A percentile compares a stretch with the other conserved stretches of the same genome.
Evolutionary conservation across 495 filamentous ascomycete genomes (phyloP).

Genomic region (Tuber melanosporum): DNA sequence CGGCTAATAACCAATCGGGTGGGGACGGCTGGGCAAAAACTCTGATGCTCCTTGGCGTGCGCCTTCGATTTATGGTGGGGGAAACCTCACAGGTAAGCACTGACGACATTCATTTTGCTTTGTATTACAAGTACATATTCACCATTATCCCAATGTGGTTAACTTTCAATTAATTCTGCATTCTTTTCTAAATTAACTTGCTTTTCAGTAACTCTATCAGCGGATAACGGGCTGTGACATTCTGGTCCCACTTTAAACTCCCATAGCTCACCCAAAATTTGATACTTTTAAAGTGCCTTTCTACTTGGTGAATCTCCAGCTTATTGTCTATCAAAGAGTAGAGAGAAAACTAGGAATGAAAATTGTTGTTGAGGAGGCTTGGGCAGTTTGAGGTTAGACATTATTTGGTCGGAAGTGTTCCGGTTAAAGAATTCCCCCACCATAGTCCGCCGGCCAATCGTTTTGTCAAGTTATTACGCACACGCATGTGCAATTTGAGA

Average conservation of each 20-base stretch:
- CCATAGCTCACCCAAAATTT: neutral
- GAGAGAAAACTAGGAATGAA: neutral
- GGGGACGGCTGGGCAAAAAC: neutral
- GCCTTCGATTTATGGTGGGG: neutral
- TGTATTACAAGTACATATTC: neutral
- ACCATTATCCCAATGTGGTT: neutral
- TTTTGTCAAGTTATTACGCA: neutral
- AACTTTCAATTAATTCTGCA: neutral
- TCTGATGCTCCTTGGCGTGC: neutral
- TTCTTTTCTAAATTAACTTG: neutral
- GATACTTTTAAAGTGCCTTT: neutral
- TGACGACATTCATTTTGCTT: neutral
- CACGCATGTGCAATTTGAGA: neutral
- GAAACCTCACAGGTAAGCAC: neutral
- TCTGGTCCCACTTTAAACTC: neutral
- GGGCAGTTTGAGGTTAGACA: neutral
- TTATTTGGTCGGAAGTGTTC: neutral
- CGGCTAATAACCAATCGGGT: slow-evolving; percentile 3
- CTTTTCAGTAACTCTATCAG: neutral
- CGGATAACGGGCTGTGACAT: neutral
- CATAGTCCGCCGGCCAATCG: neutral
- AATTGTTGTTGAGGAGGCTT: neutral
- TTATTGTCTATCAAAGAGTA: neutral
- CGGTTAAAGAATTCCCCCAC: neutral
- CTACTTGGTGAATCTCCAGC: neutral